A percentile compares a stretch with the other conserved stretches of the same genome.
These are phyloP conservation scores for Clonostachys solani DNA, from an alignment of 2,329 filamentous ascomycete species.

Conservation along the genomic window DNA sequence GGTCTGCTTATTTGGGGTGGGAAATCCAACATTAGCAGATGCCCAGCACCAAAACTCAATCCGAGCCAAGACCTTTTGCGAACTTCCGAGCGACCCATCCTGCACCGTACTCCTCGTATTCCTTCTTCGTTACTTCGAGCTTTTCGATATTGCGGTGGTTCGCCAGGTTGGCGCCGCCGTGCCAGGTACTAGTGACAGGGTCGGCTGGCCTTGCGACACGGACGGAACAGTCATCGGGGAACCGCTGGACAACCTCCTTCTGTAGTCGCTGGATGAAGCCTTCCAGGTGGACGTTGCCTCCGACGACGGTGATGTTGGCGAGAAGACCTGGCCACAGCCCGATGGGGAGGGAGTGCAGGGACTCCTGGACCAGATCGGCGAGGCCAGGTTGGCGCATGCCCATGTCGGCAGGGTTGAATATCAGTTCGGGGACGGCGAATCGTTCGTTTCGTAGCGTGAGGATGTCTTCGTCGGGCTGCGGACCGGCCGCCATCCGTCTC, in stretches of 20 bases:
- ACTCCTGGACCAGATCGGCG: slow-evolving; percentile 77
- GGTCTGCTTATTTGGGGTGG: too few species aligned
- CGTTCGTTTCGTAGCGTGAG: slow-evolving; percentile 88
- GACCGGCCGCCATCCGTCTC: slow-evolving; percentile 36
- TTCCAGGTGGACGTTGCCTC: slow-evolving; percentile 75
- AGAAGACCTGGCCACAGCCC: slow-evolving; percentile 80
- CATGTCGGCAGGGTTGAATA: slow-evolving; percentile 84
- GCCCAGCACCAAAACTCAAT: not conserved
- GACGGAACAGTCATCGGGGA: slow-evolving; percentile 74
- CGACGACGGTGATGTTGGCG: slow-evolving; percentile 84
- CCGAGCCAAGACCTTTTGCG: slow-evolving; percentile 25
- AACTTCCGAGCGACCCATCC: slow-evolving; percentile 74
- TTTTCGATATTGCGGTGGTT: slow-evolving; percentile 62
- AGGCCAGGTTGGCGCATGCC: slow-evolving; percentile 81
- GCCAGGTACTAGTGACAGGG: slow-evolving; percentile 79
- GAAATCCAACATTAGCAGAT: too few species aligned
- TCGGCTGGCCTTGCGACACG: slow-evolving; percentile 66
- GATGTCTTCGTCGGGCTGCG: slow-evolving; percentile 62
- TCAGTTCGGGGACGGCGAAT: slow-evolving; percentile 82
- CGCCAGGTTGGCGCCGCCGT: slow-evolving; percentile 76
- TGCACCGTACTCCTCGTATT: slow-evolving; percentile 85
- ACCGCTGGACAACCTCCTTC: slow-evolving; percentile 65
- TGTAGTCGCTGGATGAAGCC: slow-evolving; percentile 81
- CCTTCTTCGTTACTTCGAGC: slow-evolving; percentile 75
- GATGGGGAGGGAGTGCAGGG: slow-evolving; percentile 69